phyloP scores from a whole-genome alignment of 371 early-diverging fungal genomes.

The Circinella minor region DNA sequence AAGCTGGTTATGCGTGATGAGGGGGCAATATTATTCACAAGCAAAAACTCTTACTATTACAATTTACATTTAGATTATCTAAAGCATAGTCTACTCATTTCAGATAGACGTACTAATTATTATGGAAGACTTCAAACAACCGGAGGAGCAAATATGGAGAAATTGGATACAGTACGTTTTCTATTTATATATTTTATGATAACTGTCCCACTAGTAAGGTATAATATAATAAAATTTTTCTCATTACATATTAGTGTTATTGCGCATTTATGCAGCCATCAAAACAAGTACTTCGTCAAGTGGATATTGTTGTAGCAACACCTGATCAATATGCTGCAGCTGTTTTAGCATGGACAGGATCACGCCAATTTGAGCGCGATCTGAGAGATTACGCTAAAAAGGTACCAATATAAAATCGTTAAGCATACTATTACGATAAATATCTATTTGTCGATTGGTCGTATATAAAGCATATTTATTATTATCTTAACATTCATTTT shows the following conservation, averaged over 20 bases:
- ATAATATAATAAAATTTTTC: too few species aligned
- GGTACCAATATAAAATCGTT: slow-evolving; percentile 8
- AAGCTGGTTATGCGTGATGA: too few species aligned
- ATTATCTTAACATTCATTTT: neutral
- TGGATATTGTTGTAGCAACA: slow-evolving; percentile 53
- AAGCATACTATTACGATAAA: too few species aligned
- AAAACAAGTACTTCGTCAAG: slow-evolving; percentile 44
- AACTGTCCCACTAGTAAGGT: too few species aligned
- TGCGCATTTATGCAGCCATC: slow-evolving; percentile 54
- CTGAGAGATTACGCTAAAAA: slow-evolving; percentile 43
- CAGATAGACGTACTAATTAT: slow-evolving; percentile 5
- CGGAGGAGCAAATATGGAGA: slow-evolving; percentile 4
- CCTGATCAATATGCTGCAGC: slow-evolving; percentile 37
- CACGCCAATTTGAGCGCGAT: slow-evolving; percentile 45
- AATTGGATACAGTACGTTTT: slow-evolving; percentile 11
- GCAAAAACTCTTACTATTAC: too few species aligned
- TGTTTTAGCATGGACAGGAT: slow-evolving; percentile 59
- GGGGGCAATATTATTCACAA: too few species aligned
- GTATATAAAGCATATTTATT: too few species aligned
- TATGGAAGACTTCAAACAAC: slow-evolving; percentile 7
- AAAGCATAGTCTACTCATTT: slow-evolving; percentile 3
- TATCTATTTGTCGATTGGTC: too few species aligned
- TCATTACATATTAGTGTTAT: slow-evolving; percentile 33
- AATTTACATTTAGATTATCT: slow-evolving; percentile 5
- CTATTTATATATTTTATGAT: neutral